Conservation (phyloP, 2,329 filamentous ascomycete genomes). For the Aspergillus nomiae region DNA sequence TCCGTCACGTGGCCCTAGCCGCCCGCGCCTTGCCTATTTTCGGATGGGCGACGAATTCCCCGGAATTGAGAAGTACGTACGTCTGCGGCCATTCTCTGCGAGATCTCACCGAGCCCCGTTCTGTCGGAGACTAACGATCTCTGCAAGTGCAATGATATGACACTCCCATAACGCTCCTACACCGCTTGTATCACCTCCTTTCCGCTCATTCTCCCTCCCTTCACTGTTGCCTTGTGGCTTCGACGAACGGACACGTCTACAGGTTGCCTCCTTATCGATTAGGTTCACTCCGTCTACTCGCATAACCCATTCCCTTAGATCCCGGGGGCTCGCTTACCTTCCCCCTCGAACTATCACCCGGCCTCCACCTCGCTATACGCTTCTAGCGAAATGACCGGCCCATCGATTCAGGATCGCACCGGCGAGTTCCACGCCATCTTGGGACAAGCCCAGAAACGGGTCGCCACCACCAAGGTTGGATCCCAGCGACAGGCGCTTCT, state of each 20-base stretch:
- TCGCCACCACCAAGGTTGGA: slow-evolving; percentile 74
- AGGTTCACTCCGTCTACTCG: slow-evolving; percentile 12
- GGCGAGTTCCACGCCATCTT: slow-evolving; percentile 93
- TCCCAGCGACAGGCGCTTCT: slow-evolving; percentile 80
- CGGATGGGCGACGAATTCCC: slow-evolving; percentile 14
- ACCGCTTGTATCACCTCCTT: background rate
- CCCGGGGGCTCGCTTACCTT: background rate
- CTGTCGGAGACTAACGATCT: background rate
- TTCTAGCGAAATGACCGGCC: slow-evolving; percentile 50
- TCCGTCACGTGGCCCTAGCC: slow-evolving; percentile 22
- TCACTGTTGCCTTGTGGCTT: background rate
- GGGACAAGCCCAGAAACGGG: slow-evolving; percentile 76
- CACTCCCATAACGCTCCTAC: background rate
- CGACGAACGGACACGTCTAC: slow-evolving; percentile 27
- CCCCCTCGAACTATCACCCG: background rate
- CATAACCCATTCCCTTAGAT: background rate
- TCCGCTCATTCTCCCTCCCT: background rate
- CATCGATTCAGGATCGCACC: slow-evolving; percentile 93
- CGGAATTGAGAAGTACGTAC: slow-evolving; percentile 8
- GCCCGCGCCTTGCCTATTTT: slow-evolving; percentile 20
- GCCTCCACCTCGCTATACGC: background rate
- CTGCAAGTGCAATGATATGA: background rate
- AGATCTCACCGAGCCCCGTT: background rate
- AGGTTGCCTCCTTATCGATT: slow-evolving; percentile 39
- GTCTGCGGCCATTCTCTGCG: slow-evolving; percentile 13